Evolutionary conservation across 2,329 filamentous ascomycete species (phyloP), one percentile per base, ranked within the genome.

Genomic region (Talaromyces albobiverticillius): DNA sequence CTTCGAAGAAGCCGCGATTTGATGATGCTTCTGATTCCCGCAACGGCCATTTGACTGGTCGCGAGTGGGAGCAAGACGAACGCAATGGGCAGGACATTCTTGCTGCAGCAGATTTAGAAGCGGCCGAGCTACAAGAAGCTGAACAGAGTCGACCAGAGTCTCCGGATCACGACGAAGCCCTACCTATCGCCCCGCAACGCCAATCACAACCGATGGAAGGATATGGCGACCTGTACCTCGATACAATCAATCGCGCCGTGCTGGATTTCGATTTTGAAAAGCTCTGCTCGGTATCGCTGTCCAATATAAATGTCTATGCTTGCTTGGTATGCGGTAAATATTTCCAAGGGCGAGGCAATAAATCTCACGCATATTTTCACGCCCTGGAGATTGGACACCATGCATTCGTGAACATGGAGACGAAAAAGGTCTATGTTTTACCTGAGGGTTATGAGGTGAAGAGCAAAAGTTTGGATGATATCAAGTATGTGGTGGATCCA

Each of bases 211-310:
- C 93, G 14, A 83, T 89, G 31, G 88, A 88, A 69, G 93, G 93
- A 58, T 99, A 96, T 76, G 87, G 88, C 65, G 93, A 99, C 71
- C 85, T 99, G 25, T 99, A 99, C 71, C 88, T 99, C 62, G 94
- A 99, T 77, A 97, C 94, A 11, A 95, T 99, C 74, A 86, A 96
- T 71, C 89, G 94, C 65, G 85, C 87, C 67, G 86, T 96, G 45
- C 85, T 97, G 54, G 94, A 99, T 73, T 97, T 97, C 69, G 94
- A 99, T 73, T 99, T 99, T 70, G 94, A 99, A 71, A 99, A 99
- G 79, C 84, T 96, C 11, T 99, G 94, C 76, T 97, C 93, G 22
- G 82, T 99, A 61, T 95, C 90, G 31, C 82, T 99, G 7, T 96
- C 92, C 46, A 97, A 97, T 70, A 96, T 97, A 76, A 99, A 99